Conservation (phyloP, 306 rosid genomes). For the Vicia villosa region DNA sequence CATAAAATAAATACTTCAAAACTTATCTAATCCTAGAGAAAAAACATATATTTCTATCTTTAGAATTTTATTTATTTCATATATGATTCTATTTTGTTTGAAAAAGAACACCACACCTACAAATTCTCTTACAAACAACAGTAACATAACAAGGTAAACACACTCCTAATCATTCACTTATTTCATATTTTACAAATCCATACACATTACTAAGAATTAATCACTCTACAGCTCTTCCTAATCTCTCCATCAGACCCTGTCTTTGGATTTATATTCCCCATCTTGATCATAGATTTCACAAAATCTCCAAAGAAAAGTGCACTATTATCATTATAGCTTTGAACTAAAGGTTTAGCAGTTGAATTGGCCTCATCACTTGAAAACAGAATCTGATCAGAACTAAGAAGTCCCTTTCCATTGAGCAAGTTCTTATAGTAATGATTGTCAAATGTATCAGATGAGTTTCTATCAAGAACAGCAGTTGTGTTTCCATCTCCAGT, state of each 20-base stretch:
- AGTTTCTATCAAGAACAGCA: constrained; percentile 64
- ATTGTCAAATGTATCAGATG: constrained; percentile 78
- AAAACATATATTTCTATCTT: neutral
- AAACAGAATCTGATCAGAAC: constrained; percentile 74
- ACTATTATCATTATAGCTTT: constrained; percentile 46
- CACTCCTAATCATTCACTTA: neutral
- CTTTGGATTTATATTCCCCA: constrained; percentile 73
- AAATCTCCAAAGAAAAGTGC: constrained; percentile 63
- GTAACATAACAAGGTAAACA: neutral
- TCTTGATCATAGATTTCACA: constrained; percentile 69
- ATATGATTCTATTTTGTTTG: neutral
- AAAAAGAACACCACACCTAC: neutral
- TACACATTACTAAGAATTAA: constrained; percentile 43
- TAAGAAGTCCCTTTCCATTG: constrained; percentile 61
- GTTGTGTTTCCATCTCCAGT: constrained; percentile 65
- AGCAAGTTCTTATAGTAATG: constrained; percentile 74
- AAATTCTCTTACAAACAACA: constrained; percentile 9
- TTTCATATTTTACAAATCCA: constrained; percentile 16
- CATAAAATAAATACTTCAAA: too few species aligned
- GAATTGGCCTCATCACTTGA: constrained; percentile 50
- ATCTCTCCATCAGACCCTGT: constrained; percentile 78
- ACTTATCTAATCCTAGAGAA: too few species aligned
- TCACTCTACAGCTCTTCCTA: constrained; percentile 67
- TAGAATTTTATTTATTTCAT: neutral
- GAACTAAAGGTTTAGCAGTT: constrained; percentile 59